phyloP scores from a whole-genome alignment of 768 basidiomycete genomes.

The Pleurotus citrinopileatus region DNA sequence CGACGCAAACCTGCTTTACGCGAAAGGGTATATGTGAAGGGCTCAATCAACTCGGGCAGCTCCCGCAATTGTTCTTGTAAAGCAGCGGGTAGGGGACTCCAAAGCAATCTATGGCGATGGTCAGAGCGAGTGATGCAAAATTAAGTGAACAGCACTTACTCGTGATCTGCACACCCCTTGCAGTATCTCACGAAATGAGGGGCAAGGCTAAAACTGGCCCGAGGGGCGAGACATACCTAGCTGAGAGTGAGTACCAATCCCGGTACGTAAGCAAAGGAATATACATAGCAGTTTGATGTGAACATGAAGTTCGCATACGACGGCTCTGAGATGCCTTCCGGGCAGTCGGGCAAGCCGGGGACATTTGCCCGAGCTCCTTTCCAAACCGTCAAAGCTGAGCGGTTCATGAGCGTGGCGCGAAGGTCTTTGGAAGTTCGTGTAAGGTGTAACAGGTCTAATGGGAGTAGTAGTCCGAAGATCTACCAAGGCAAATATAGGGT shows the following conservation, averaged over 20 bases:
- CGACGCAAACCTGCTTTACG: too few species aligned
- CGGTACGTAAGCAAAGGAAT: not conserved
- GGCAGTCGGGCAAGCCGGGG: not conserved
- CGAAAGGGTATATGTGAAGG: too few species aligned
- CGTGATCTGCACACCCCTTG: not conserved
- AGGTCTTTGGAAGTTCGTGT: slow-evolving; percentile 3
- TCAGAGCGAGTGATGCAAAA: not conserved
- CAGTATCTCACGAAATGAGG: not conserved
- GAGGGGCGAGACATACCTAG: slow-evolving; percentile 11
- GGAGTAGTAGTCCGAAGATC: not conserved
- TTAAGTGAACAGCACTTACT: not conserved
- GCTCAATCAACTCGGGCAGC: too few species aligned
- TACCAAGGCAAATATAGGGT: too few species aligned
- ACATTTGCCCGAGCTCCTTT: slow-evolving; percentile 6
- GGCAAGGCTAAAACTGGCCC: not conserved
- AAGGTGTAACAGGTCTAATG: not conserved
- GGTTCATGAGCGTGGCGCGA: not conserved
- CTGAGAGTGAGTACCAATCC: not conserved
- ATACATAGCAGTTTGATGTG: slow-evolving; percentile 3
- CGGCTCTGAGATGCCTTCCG: not conserved
- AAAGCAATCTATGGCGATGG: too few species aligned
- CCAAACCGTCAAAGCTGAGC: slow-evolving; percentile 7
- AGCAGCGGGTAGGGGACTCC: too few species aligned
- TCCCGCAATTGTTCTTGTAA: too few species aligned
- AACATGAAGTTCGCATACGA: slow-evolving; percentile 5